phyloP scores from a whole-genome alignment of 371 early-diverging fungal species.

The Haplosporangium sp. region DNA sequence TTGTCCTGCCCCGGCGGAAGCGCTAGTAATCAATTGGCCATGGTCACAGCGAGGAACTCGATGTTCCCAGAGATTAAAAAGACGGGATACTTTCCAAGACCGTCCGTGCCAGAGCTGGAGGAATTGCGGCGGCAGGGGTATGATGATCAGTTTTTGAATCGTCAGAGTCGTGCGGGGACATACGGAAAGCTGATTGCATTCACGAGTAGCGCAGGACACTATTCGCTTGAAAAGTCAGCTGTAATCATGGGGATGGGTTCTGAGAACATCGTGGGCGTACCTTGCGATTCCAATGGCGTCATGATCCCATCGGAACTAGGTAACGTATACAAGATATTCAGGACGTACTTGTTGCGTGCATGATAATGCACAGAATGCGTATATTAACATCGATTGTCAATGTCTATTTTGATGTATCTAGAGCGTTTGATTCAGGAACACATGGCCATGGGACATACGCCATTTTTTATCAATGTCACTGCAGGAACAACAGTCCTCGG shows the following conservation, averaged over 20 bases:
- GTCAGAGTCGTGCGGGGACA: slow-evolving; percentile 3
- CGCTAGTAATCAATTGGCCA: slow-evolving; percentile 82
- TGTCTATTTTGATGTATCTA: slow-evolving; percentile 13
- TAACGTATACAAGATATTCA: slow-evolving; percentile 23
- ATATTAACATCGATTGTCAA: background rate
- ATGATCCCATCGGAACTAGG: slow-evolving; percentile 74
- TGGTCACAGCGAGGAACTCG: slow-evolving; percentile 81
- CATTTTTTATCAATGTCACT: slow-evolving; percentile 89
- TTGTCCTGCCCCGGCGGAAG: slow-evolving; percentile 86
- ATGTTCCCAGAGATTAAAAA: slow-evolving; percentile 74
- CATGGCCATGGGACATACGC: slow-evolving; percentile 60
- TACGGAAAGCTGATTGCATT: slow-evolving; percentile 75
- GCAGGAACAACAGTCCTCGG: slow-evolving; percentile 92
- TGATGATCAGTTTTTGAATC: background rate
- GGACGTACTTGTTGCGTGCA: slow-evolving; percentile 6
- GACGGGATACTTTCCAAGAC: slow-evolving; percentile 63
- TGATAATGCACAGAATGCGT: background rate
- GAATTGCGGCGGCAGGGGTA: slow-evolving; percentile 21
- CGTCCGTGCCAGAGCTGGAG: slow-evolving; percentile 33
- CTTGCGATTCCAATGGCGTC: slow-evolving; percentile 70
- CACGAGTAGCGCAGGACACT: slow-evolving; percentile 82
- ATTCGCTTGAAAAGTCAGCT: slow-evolving; percentile 83
- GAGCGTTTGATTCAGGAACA: slow-evolving; percentile 63
- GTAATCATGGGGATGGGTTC: slow-evolving; percentile 82
- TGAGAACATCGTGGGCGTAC: slow-evolving; percentile 75